phyloP scores from a whole-genome alignment of 345 rosid genomes.

The Citrus sp. region DNA sequence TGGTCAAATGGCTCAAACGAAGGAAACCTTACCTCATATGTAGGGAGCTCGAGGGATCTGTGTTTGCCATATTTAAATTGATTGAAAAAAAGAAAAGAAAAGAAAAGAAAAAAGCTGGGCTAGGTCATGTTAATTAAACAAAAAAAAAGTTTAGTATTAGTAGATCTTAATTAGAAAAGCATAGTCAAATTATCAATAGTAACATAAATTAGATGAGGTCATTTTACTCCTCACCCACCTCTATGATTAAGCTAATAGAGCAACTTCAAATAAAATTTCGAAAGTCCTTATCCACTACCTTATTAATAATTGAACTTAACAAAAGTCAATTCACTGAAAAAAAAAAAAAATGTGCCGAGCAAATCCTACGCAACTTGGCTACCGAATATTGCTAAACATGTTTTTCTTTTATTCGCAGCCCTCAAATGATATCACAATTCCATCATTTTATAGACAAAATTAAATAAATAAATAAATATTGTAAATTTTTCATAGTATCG shows the following conservation, averaged over 20 bases:
- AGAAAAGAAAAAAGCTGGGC: background rate
- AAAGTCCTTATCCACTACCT: slow-evolving; percentile 8
- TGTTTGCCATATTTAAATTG: background rate
- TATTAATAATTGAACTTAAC: background rate
- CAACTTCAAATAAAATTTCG: background rate
- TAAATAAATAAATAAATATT: too few species aligned
- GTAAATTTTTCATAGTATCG: too few species aligned
- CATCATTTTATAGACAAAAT: background rate
- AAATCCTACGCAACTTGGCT: background rate
- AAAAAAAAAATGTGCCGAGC: background rate
- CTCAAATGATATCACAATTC: background rate
- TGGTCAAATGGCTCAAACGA: background rate
- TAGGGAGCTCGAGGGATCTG: background rate
- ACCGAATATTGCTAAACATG: background rate
- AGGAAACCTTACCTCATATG: background rate
- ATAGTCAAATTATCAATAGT: background rate
- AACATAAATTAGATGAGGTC: background rate
- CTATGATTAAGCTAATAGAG: background rate
- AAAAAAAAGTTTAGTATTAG: too few species aligned
- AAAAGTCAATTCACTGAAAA: background rate
- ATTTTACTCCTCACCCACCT: background rate
- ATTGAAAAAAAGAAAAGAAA: too few species aligned
- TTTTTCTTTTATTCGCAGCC: background rate
- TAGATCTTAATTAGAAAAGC: background rate
- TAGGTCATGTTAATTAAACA: background rate